Conservation (phyloP, 768 basidiomycete species). For the Auricularia cornea region DNA sequence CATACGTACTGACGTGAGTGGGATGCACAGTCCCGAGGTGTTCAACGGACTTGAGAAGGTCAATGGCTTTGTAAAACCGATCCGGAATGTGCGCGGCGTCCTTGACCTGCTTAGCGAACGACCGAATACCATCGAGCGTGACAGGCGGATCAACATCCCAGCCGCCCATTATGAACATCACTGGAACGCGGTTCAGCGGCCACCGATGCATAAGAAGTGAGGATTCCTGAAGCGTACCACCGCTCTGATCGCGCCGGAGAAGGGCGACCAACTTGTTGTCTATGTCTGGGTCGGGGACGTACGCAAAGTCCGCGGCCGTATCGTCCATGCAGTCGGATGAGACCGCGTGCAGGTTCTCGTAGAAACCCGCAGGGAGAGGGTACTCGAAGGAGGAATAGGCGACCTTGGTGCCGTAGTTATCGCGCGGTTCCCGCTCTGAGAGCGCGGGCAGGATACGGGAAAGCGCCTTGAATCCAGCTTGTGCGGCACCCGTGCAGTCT, state of each 20-base stretch:
- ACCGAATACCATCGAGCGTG: neutral
- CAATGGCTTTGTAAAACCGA: too few species aligned
- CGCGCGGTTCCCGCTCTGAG: neutral
- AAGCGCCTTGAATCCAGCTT: constrained; percentile 14
- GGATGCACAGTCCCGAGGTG: too few species aligned
- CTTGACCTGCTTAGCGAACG: neutral
- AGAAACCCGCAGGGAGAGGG: constrained; percentile 7
- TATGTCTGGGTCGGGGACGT: neutral
- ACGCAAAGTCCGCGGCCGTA: neutral
- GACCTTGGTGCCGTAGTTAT: constrained; percentile 14
- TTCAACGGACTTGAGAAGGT: too few species aligned
- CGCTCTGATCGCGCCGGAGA: neutral
- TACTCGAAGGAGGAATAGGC: constrained; percentile 11
- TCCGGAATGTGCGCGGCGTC: too few species aligned
- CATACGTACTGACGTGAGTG: too few species aligned
- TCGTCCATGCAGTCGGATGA: neutral
- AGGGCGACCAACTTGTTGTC: neutral
- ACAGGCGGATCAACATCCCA: neutral
- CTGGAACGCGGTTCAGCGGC: neutral
- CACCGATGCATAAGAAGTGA: neutral
- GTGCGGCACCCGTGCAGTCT: constrained; percentile 19
- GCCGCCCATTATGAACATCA: neutral
- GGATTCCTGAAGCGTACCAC: neutral
- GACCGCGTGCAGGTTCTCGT: constrained; percentile 3
- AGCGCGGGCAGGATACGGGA: neutral